These are phyloP conservation scores for Melampsora allii-populina DNA, from an alignment of 1,284 basidiomycete genomes.

Conservation along the genomic window DNA sequence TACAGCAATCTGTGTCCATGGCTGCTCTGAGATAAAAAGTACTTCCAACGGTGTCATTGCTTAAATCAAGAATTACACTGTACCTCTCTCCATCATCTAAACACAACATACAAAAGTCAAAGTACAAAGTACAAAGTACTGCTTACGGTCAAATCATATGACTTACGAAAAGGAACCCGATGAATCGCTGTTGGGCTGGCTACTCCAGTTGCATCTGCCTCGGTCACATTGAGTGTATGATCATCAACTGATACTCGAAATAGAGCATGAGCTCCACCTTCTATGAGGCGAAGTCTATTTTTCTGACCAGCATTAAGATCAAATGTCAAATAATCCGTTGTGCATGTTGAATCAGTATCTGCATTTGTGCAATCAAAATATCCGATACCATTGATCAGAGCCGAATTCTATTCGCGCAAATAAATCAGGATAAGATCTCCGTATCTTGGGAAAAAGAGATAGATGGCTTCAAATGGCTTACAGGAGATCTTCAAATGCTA, in stretches of 20 bases:
- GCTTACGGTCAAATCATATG: background rate
- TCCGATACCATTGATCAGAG: conserved; percentile 13
- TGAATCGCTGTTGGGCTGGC: background rate
- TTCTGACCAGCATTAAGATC: background rate
- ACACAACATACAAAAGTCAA: background rate
- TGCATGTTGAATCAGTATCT: background rate
- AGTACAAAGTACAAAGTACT: background rate
- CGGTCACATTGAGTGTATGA: conserved; percentile 4
- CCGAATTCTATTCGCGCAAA: background rate
- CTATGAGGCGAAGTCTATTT: background rate
- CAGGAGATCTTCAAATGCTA: background rate
- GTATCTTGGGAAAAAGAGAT: too few relatives aligned
- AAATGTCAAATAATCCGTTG: background rate
- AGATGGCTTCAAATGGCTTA: background rate
- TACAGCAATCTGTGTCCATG: conserved; percentile 42
- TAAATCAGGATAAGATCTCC: too few relatives aligned
- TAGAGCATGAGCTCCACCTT: background rate
- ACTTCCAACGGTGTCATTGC: conserved; percentile 13
- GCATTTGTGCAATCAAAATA: conserved; percentile 1
- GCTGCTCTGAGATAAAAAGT: conserved; percentile 29
- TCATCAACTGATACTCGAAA: conserved; percentile 12
- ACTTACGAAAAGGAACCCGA: conserved; percentile 4
- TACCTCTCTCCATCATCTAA: conserved; percentile 38
- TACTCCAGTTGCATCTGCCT: conserved; percentile 14
- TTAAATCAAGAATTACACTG: conserved; percentile 20